These are phyloP conservation scores for Solanum neorickii DNA, from an alignment of 257 asterid genomes.

Conservation along the genomic window DNA sequence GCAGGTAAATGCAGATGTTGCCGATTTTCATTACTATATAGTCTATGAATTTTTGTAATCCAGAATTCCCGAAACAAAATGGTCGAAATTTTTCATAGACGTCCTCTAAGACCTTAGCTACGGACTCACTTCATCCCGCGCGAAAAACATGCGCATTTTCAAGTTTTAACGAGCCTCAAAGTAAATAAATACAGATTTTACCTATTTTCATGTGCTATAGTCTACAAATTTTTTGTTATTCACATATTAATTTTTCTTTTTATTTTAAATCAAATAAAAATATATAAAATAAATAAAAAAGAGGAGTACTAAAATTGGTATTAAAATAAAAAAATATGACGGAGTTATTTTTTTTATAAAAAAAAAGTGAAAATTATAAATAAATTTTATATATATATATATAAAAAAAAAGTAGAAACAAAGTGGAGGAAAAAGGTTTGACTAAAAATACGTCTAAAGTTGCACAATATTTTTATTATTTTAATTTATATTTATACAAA, in stretches of 20 bases:
- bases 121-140: too few relatives aligned
- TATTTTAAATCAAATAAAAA: neutral
- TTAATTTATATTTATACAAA: neutral
- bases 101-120: too few relatives aligned
- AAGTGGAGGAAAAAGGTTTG: neutral
- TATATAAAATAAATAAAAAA: neutral
- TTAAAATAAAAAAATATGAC: neutral
- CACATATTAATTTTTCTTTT: neutral
- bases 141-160: too few relatives aligned
- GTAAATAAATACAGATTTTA: too few relatives aligned
- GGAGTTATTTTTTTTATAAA: neutral
- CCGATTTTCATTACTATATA: too few relatives aligned
- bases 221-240: accelerated
- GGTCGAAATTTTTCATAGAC: too few relatives aligned
- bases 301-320: neutral
- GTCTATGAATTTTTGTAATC: too few relatives aligned
- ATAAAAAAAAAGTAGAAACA: neutral
- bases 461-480: neutral
- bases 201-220: too few relatives aligned
- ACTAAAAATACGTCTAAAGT: neutral
- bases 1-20: too few relatives aligned
- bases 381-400: neutral
- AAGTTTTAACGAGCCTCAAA: too few relatives aligned
- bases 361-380: neutral
- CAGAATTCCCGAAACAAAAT: too few relatives aligned